Evolutionary conservation across 2,329 filamentous ascomycete species (phyloP).

Genomic region (Colletotrichum coccodes): DNA sequence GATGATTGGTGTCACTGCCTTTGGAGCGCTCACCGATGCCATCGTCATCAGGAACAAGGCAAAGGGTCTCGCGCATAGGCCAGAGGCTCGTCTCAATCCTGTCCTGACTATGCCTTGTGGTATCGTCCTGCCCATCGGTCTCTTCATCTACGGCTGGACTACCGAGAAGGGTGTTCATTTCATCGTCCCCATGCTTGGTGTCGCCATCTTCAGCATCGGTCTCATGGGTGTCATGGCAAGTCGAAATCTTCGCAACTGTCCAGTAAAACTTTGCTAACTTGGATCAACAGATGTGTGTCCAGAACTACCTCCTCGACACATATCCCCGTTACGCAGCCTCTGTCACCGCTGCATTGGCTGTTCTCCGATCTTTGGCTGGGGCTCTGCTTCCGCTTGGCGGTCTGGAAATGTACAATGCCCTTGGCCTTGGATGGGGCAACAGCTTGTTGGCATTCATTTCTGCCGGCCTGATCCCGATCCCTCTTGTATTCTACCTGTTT

Average conservation of each 20-base stretch:
- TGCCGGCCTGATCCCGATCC: conserved; percentile 48
- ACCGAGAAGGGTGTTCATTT: conserved; percentile 62
- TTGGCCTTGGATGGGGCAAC: conserved; percentile 56
- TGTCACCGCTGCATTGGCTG: conserved; percentile 49
- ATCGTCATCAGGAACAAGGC: conserved; percentile 39
- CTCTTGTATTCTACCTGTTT: conserved; percentile 48
- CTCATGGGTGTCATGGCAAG: conserved; percentile 48
- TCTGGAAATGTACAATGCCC: conserved; percentile 47
- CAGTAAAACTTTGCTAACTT: neutral
- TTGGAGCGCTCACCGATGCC: conserved; percentile 45
- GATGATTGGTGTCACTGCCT: conserved; percentile 52
- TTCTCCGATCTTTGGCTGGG: conserved; percentile 49
- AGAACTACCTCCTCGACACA: conserved; percentile 72
- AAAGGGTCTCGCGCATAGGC: conserved; percentile 38
- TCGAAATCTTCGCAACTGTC: neutral
- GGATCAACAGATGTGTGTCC: conserved; percentile 53
- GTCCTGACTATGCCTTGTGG: conserved; percentile 40
- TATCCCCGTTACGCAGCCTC: conserved; percentile 51
- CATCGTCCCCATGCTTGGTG: conserved; percentile 64
- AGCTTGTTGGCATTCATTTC: conserved; percentile 51
- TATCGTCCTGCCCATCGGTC: conserved; percentile 50
- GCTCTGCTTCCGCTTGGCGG: conserved; percentile 51
- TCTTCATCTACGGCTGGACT: conserved; percentile 71
- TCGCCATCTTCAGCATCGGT: conserved; percentile 49
- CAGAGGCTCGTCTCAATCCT: conserved; percentile 43